Conservation (phyloP, 2,329 filamentous ascomycete genomes). For the Coccinonectria pachysandricola region DNA sequence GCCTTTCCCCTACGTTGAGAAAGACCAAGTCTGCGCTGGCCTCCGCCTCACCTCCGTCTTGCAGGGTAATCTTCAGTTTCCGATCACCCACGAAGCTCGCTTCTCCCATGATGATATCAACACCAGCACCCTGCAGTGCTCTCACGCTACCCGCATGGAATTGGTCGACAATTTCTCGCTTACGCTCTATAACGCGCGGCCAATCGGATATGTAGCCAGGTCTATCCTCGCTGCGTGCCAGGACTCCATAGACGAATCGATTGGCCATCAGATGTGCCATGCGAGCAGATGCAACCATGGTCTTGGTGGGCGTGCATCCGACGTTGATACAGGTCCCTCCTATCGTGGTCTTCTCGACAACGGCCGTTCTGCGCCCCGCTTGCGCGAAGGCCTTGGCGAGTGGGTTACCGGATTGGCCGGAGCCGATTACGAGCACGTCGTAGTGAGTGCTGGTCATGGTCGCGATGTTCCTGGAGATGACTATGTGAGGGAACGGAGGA, state of each 20-base stretch:
- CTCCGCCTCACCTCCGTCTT: slow-evolving; percentile 20
- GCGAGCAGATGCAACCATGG: slow-evolving; percentile 42
- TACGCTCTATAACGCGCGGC: slow-evolving; percentile 38
- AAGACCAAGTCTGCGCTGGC: slow-evolving; percentile 33
- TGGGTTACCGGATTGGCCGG: slow-evolving; percentile 41
- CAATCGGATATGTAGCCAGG: slow-evolving; percentile 34
- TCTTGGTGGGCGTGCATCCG: slow-evolving; percentile 48
- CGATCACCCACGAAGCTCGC: slow-evolving; percentile 32
- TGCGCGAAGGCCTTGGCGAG: slow-evolving; percentile 36
- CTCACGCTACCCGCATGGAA: slow-evolving; percentile 38
- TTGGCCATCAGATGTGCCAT: slow-evolving; percentile 35
- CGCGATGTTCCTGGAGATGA: neutral
- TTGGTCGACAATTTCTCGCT: slow-evolving; percentile 40
- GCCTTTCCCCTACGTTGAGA: slow-evolving; percentile 35
- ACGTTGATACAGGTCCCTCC: slow-evolving; percentile 46
- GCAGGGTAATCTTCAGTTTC: slow-evolving; percentile 24
- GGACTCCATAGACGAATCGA: slow-evolving; percentile 35
- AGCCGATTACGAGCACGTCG: slow-evolving; percentile 36
- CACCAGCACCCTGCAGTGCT: slow-evolving; percentile 28
- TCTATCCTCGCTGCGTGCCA: slow-evolving; percentile 15
- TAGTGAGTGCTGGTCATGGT: slow-evolving; percentile 15
- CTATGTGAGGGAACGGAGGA: neutral
- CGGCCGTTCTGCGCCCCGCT: slow-evolving; percentile 31
- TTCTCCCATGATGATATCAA: slow-evolving; percentile 35
- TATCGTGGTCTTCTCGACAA: slow-evolving; percentile 38